phyloP scores from a whole-genome alignment of 2,329 filamentous ascomycete genomes.

The Ascochyta clinopodiicola region DNA sequence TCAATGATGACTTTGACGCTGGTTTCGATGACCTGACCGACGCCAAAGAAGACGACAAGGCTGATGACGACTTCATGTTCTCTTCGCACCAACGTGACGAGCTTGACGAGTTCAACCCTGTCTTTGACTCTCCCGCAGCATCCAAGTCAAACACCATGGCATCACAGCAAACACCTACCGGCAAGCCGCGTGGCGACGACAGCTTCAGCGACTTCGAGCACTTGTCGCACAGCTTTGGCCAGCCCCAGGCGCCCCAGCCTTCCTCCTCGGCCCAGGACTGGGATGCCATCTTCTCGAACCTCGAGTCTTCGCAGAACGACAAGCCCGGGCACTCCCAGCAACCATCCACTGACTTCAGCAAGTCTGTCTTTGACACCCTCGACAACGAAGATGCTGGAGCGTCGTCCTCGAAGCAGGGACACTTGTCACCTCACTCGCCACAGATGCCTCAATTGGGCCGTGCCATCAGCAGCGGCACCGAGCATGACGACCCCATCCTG shows the following conservation, averaged over 20 bases:
- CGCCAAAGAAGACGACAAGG: slow-evolving; percentile 75
- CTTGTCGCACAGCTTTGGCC: slow-evolving; percentile 50
- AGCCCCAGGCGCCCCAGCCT: slow-evolving; percentile 48
- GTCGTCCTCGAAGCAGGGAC: slow-evolving; percentile 36
- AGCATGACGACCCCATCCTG: slow-evolving; percentile 89
- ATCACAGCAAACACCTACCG: slow-evolving; percentile 51
- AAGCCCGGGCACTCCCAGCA: slow-evolving; percentile 42
- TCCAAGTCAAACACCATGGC: slow-evolving; percentile 57
- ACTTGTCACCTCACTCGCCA: slow-evolving; percentile 22
- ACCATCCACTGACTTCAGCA: slow-evolving; percentile 43
- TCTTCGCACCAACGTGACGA: slow-evolving; percentile 66
- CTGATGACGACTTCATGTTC: slow-evolving; percentile 81
- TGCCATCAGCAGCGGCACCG: slow-evolving; percentile 74
- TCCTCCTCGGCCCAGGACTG: slow-evolving; percentile 72
- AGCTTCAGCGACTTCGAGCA: slow-evolving; percentile 60
- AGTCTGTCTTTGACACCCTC: slow-evolving; percentile 46
- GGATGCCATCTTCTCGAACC: slow-evolving; percentile 89
- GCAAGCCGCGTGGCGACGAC: slow-evolving; percentile 49
- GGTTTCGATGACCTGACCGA: slow-evolving; percentile 85
- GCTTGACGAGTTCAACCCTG: slow-evolving; percentile 79
- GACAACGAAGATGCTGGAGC: slow-evolving; percentile 43
- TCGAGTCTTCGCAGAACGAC: slow-evolving; percentile 62
- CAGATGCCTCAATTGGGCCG: slow-evolving; percentile 63
- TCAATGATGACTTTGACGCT: slow-evolving; percentile 76
- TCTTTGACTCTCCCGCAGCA: slow-evolving; percentile 72